Percentiles rank a stretch among this genome's conserved stretches.
These are phyloP conservation scores for Somion occarium DNA, from an alignment of 1,284 basidiomycete genomes.

Conservation along the genomic window DNA sequence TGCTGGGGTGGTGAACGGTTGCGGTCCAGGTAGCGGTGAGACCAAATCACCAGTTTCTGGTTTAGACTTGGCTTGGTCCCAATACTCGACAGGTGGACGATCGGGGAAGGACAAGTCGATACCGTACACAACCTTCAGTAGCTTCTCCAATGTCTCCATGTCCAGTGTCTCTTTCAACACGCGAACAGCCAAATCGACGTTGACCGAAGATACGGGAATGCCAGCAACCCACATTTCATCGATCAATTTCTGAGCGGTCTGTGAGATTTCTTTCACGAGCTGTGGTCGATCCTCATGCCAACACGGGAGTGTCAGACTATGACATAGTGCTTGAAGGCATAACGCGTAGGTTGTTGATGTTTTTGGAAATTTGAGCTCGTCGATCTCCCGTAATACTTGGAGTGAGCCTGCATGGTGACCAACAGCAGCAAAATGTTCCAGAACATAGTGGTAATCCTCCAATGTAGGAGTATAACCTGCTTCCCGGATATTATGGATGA, in stretches of 20 bases:
- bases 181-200: constrained; percentile 60
- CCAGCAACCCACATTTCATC: constrained; percentile 47
- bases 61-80: constrained; percentile 14
- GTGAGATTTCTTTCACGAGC: constrained; percentile 37
- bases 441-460: constrained; percentile 68
- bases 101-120: constrained; percentile 73
- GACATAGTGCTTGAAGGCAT: constrained; percentile 60
- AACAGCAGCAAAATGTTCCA: constrained; percentile 67
- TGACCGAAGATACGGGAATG: constrained; percentile 48
- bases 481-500: constrained; percentile 65
- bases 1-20: constrained; percentile 58
- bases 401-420: constrained; percentile 59
- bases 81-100: constrained; percentile 45
- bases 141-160: constrained; percentile 43
- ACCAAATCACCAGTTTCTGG: constrained; percentile 10
- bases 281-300: constrained; percentile 28
- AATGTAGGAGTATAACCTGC: constrained; percentile 44
- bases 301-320: constrained; percentile 57
- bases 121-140: constrained; percentile 64
- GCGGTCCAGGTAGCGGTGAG: constrained; percentile 25
- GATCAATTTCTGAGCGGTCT: constrained; percentile 46
- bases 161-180: constrained; percentile 63
- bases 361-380: constrained; percentile 38
- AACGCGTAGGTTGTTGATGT: constrained; percentile 53
- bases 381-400: constrained; percentile 57